Conservation (phyloP, 2,329 filamentous ascomycete species). For the Colletotrichum salicis region DNA sequence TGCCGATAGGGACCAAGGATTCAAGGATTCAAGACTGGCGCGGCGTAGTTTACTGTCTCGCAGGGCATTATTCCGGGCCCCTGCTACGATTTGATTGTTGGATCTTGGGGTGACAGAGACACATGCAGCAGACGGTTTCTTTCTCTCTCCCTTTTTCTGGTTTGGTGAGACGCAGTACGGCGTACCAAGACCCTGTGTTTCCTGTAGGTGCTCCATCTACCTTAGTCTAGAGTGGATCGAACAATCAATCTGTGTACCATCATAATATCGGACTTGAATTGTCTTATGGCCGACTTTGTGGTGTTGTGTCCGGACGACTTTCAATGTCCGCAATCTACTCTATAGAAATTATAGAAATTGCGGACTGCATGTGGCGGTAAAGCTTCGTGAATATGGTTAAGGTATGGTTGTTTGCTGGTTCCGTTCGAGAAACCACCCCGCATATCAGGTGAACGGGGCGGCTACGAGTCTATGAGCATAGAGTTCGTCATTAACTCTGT, state of each 20-base stretch:
- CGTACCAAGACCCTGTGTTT: not conserved
- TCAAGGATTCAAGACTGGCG: not conserved
- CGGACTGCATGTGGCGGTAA: not conserved
- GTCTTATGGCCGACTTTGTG: slow-evolving; percentile 3
- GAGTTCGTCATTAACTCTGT: slow-evolving; percentile 11
- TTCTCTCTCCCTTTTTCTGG: not conserved
- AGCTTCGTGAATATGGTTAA: not conserved
- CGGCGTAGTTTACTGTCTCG: not conserved
- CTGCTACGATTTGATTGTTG: not conserved
- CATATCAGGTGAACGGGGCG: slow-evolving; percentile 24
- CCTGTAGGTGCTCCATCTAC: not conserved
- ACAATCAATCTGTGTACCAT: not conserved
- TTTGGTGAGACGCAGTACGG: not conserved
- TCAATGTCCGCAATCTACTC: not conserved
- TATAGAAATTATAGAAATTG: no score
- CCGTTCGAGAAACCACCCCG: not conserved
- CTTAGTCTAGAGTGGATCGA: not conserved
- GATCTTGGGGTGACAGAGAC: not conserved
- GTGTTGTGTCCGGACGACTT: not conserved
- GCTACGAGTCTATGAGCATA: not conserved
- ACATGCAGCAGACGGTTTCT: not conserved
- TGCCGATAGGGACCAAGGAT: slow-evolving; percentile 10
- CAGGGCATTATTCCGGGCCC: slow-evolving; percentile 23
- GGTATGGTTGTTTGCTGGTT: not conserved
- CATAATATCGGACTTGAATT: not conserved